Conservation (phyloP, 2,329 filamentous ascomycete species). For the Nakataea oryzae region DNA sequence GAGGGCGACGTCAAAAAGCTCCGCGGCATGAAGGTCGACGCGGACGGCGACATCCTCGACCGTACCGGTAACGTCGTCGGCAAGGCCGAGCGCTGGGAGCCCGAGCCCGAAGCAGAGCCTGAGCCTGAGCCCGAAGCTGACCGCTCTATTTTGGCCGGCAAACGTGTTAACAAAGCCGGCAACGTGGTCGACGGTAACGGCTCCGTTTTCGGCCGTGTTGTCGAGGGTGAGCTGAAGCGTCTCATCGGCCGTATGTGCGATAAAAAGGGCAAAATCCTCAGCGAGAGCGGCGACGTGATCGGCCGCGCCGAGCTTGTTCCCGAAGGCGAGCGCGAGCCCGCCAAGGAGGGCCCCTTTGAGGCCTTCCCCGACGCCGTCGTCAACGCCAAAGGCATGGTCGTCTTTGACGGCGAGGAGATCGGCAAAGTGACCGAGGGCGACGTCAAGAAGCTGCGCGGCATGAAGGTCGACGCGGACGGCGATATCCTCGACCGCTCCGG, state of each 20-base stretch:
- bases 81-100: conserved; percentile 58
- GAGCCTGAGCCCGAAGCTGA: conserved; percentile 38
- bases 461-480: conserved; percentile 57
- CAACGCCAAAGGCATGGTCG: conserved; percentile 39
- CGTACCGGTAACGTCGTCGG: conserved; percentile 57
- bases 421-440: conserved; percentile 56
- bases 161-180: conserved; percentile 62
- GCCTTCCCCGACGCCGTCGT: conserved; percentile 45
- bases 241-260: conserved; percentile 61
- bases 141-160: conserved; percentile 54
- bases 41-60: conserved; percentile 60
- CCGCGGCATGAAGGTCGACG: conserved; percentile 54
- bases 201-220: conserved; percentile 50
- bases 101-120: conserved; percentile 22
- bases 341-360: conserved; percentile 41
- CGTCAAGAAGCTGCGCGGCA: conserved; percentile 50
- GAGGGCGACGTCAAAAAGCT: conserved; percentile 56
- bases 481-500: conserved; percentile 59
- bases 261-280: conserved; percentile 60
- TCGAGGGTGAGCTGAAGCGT: conserved; percentile 55
- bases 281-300: conserved; percentile 59
- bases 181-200: conserved; percentile 46
- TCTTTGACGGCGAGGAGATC: conserved; percentile 36
- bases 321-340: conserved; percentile 34
- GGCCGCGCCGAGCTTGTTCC: conserved; percentile 57